Percentiles rank a stretch among this genome's conserved stretches.
phyloP scores from a whole-genome alignment of 2,329 filamentous ascomycete genomes.

The Colletotrichum zoysiae region DNA sequence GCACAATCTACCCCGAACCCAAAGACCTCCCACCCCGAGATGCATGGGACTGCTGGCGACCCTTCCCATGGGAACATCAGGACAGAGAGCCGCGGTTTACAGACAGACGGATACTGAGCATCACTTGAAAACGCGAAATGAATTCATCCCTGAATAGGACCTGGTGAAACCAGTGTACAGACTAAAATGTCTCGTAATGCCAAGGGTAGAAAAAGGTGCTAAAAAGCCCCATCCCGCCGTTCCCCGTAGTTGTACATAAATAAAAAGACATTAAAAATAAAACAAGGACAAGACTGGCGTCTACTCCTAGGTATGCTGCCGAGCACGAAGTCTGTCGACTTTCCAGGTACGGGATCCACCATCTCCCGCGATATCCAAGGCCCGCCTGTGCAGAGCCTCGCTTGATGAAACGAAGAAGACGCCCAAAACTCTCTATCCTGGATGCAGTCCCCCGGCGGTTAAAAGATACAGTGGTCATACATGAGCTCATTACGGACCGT shows the following conservation, averaged over 20 bases:
- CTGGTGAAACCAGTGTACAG: not conserved
- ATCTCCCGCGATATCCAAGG: slow-evolving; percentile 21
- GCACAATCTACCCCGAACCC: slow-evolving; percentile 1
- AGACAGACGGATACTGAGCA: too few relatives aligned
- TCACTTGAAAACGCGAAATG: not conserved
- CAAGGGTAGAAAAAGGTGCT: slow-evolving; percentile 2
- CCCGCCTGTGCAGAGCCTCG: slow-evolving; percentile 11
- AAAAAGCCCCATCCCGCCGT: slow-evolving; percentile 1
- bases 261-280: slow-evolving; percentile 1
- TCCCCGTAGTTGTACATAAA: slow-evolving; percentile 23
- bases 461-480: slow-evolving; percentile 40
- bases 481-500: slow-evolving; percentile 33
- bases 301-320: not conserved
- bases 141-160: slow-evolving; percentile 8
- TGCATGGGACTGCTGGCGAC: not conserved
- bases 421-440: slow-evolving; percentile 30
- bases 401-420: slow-evolving; percentile 22
- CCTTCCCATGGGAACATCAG: not conserved
- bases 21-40: slow-evolving; percentile 34
- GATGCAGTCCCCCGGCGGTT: slow-evolving; percentile 22
- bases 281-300: not conserved
- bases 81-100: not conserved
- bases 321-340: slow-evolving; percentile 5
- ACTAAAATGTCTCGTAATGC: slow-evolving; percentile 32
- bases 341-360: not conserved